Evolutionary conservation across 768 basidiomycete species (phyloP), one percentile per base, ranked within the genome.

Genomic region (Lactifluus subvellereus): DNA sequence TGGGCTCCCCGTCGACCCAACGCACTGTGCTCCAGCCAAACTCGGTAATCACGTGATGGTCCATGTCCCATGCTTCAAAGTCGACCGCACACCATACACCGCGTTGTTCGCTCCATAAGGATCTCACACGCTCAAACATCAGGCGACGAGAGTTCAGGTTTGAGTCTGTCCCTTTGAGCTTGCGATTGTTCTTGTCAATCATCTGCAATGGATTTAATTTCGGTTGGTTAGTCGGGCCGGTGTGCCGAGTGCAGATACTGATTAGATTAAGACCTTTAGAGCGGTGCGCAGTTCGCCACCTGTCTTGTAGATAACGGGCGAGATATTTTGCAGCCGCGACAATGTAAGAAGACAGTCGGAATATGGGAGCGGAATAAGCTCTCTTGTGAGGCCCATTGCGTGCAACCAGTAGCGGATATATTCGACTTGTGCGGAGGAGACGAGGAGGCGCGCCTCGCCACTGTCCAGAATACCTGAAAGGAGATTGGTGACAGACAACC

Each of bases 391-490:
- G 61, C 79, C 75, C 80, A 87, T 85, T 1, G 85, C 83, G 70
- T 89, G 83, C 56, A 94, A 79, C 87, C 88, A 94, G 72, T 93
- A 92, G 56, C 89, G 79, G 20, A 89, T 73, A 73, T 92, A 94
- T 72, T 94, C 91, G 66, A 93, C 81, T 74, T 94, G 91, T 6
- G 84, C 84, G 16, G 87, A 89, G 30, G 92, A 88, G 71, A 90
- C 91, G 54, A 93, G 75, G 32, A 94, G 79, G n/a, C 91, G 84
- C 6, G 84, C 80, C 73, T 92, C 87, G 65, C 88, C 89, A 54
- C 80, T 86, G 32, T 78, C 76, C 58, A 91, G 79, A 0, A 85
- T 90, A 9, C 85, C 88, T 88, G 61, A 48, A 55, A 30, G 38
- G 3, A 40, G 33, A 13, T 38, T n/a, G 10, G 43, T 8, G 30